Evolutionary conservation across 768 basidiomycete species (phyloP).

Genomic region (Aureoboletus auriporus): DNA sequence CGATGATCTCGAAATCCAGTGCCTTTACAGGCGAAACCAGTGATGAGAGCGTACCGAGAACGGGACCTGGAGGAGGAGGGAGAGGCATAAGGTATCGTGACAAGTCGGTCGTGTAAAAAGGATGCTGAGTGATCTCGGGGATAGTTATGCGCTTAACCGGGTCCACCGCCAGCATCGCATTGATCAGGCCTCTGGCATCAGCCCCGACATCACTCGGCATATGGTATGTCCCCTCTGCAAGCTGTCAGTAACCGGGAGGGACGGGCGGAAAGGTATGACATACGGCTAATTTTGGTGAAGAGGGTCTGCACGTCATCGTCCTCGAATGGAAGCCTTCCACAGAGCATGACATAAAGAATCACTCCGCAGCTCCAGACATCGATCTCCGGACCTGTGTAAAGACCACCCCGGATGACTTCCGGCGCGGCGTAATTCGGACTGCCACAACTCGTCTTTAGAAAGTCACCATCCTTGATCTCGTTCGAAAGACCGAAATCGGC

Average conservation of each 20-base stretch:
- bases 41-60: slow-evolving; percentile 68
- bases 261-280: slow-evolving; percentile 21
- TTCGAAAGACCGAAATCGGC: slow-evolving; percentile 98
- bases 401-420: slow-evolving; percentile 91
- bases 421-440: slow-evolving; percentile 99
- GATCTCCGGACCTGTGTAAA: slow-evolving; percentile 97
- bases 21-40: slow-evolving; percentile 66
- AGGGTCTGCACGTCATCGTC: slow-evolving; percentile 92
- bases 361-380: slow-evolving; percentile 99
- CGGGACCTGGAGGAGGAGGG: slow-evolving; percentile 72
- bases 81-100: slow-evolving; percentile 83
- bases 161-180: slow-evolving; percentile 89
- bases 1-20: slow-evolving; percentile 81
- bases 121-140: slow-evolving; percentile 84
- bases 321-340: slow-evolving; percentile 93
- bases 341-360: slow-evolving; percentile 98
- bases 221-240: slow-evolving; percentile 78
- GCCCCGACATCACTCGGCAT: slow-evolving; percentile 76
- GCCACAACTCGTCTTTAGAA: slow-evolving; percentile 95
- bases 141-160: slow-evolving; percentile 94
- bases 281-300: slow-evolving; percentile 92
- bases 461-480: slow-evolving; percentile 94
- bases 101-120: slow-evolving; percentile 86
- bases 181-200: slow-evolving; percentile 77
- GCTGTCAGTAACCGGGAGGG: neutral